Evolutionary conservation across 805 yeast species (phyloP), one percentile per base, ranked within the genome.

Genomic region (Citeromyces matritensis): DNA sequence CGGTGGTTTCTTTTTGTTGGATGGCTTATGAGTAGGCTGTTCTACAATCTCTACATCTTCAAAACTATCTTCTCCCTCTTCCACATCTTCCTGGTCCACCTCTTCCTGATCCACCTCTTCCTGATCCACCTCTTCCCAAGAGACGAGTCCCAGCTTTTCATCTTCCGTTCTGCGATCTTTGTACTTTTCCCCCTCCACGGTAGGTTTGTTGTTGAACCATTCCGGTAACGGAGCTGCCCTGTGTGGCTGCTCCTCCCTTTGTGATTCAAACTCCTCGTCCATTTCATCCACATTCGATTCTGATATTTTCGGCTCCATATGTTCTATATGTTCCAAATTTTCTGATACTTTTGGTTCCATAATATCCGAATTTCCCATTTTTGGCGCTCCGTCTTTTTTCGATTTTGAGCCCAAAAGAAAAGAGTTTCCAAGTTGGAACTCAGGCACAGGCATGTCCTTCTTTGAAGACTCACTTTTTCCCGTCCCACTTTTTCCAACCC

Each of bases 71-170:
- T 35, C 31, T 25, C 39, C 48, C 12, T 37, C 42, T 11, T 38
- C 39, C 9, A 39, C 44, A 6, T 23, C 34, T 8, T 21, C 31
- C 13, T 19, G 30, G 9, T 21, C 34, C 5, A 13, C 12, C 19
- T 15, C 30, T 12, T 33, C 37, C 15, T 33, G 15, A 3, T 33
- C 36, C 19, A 24, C 29, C 26, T 8, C 29, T 13, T 34, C 31
- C 10, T 28, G 11, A 11, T 27, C 37, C 10, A 23, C 32, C 15
- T 23, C 73, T 27, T 49, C 47, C 65, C 70, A 70, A 0, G 73
- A 52, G 4, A 70, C 55, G 30, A 73, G 44, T 0, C 75, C 76
- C 1, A 60, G 64, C 28, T 53, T 51, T 35, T 65, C 69, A 30
- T 62, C 65, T 19, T 55, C 61, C 3, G 57, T 50, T 7, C 14